Evolutionary conservation across 169 alveolate species (phyloP).

Genomic region (Plasmodium berghei): DNA sequence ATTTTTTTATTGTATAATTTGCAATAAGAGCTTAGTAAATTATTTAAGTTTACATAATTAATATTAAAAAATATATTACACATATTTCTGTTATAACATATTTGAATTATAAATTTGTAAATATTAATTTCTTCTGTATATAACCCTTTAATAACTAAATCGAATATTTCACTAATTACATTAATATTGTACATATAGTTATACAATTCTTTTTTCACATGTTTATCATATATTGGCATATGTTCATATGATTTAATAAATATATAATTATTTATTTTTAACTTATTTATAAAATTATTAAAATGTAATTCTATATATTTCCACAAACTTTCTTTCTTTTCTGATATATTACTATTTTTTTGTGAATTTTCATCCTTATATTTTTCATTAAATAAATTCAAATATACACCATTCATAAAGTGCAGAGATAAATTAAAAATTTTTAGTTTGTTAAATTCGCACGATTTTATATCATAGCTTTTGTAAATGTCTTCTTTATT

Average conservation of each 20-base stretch:
- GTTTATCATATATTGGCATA: constrained; percentile 19
- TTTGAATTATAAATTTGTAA: constrained; percentile 13
- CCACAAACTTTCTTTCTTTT: constrained; percentile 12
- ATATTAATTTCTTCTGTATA: constrained; percentile 21
- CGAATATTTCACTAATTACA: constrained; percentile 47
- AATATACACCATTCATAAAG: constrained; percentile 36
- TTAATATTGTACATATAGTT: constrained; percentile 29
- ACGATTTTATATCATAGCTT: not conserved
- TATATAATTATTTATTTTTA: constrained; percentile 3
- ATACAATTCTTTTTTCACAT: constrained; percentile 23
- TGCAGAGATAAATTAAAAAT: constrained; percentile 31
- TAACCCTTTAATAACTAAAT: constrained; percentile 36
- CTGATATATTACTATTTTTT: not conserved
- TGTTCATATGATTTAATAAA: no score
- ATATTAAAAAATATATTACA: constrained; percentile 31
- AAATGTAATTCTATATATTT: constrained; percentile 4
- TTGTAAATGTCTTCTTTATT: not conserved
- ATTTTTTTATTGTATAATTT: constrained; percentile 23
- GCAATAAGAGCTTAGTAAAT: constrained; percentile 1
- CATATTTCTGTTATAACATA: constrained; percentile 41
- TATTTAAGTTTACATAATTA: constrained; percentile 4
- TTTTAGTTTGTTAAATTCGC: constrained; percentile 6
- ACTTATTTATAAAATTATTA: constrained; percentile 2
- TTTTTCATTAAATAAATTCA: constrained; percentile 8
- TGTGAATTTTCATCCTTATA: not conserved